Evolutionary conservation across 2,329 filamentous ascomycete genomes (phyloP), one percentile per base, ranked within the genome.

Genomic region (Trichoderma semiorbis): DNA sequence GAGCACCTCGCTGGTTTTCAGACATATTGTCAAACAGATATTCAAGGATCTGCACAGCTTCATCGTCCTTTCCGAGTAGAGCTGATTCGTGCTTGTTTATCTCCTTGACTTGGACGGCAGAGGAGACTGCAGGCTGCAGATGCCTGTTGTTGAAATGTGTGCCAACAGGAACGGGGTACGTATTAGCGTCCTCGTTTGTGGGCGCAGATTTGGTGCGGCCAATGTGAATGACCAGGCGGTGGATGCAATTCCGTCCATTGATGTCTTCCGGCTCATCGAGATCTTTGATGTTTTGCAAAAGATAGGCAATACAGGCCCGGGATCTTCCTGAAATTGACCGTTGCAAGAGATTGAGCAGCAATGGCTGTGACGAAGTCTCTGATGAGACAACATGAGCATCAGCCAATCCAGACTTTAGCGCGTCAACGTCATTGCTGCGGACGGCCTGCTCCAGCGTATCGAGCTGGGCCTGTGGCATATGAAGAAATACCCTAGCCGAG

Each of bases 201-300:
- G 83, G 80, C 0, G 81, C 78, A 1, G 84, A 84, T 74, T 88
- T 88, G n/a, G 91, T 90, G 63, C 95, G 90, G 21, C 95, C 95
- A 76, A 98, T 97, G 24, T 95, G 91, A 72, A 98, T 97, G 55
- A 99, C 92, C 3, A 98, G 85, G 10, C 96, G 91, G 80, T 99
- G 96, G 63, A 99, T 89, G 79, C 94, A 96, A 79, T 98, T 99
- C 14, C 96, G 91, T 77, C 92, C 91, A 81, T 98, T 97, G 78
- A 99, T 94, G 78, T 98, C 96, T 75, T 97, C 93, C 3, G 92
- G 89, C 78, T 97, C 95, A 64, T 97, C 91, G 3, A 98, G 86
- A 1, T 88, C 90, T 58, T 90, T 87, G 66, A 96, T 86, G 55
- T 90, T 87, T 12, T 85, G 83, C 3, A 99, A 81, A 1, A 98